These are phyloP conservation scores for Fraxinus velutina DNA, from an alignment of 305 asterid species.

Conservation along the genomic window DNA sequence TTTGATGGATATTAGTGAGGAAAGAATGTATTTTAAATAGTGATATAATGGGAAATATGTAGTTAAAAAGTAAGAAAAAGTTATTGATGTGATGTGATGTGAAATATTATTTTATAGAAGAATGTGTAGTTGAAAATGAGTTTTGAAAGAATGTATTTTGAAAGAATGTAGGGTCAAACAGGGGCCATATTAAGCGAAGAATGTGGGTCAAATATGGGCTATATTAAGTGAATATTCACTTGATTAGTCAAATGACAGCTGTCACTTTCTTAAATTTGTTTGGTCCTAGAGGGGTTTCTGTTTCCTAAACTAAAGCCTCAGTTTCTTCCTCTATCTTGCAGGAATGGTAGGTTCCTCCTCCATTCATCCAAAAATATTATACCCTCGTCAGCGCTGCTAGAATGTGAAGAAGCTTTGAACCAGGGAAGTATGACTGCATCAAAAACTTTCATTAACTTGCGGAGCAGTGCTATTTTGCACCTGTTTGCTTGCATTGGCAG, in stretches of 20 bases:
- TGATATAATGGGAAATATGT: too few relatives aligned
- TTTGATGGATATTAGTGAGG: too few relatives aligned
- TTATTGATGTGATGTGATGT: too few relatives aligned
- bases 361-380: slow-evolving; percentile 72
- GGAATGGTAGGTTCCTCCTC: slow-evolving; percentile 89
- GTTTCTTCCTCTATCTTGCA: slow-evolving; percentile 38
- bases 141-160: too few relatives aligned
- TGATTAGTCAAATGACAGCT: background rate
- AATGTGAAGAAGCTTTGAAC: slow-evolving; percentile 91
- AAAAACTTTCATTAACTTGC: slow-evolving; percentile 70
- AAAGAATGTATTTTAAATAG: too few relatives aligned
- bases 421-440: slow-evolving; percentile 80
- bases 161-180: too few relatives aligned
- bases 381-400: slow-evolving; percentile 59
- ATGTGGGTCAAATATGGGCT: too few relatives aligned
- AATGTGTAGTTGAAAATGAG: too few relatives aligned
- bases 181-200: too few relatives aligned
- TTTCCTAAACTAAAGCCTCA: slow-evolving; percentile 18
- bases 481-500: slow-evolving; percentile 89
- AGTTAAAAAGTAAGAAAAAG: too few relatives aligned
- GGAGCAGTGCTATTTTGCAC: slow-evolving; percentile 79
- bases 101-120: too few relatives aligned
- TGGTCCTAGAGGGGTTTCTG: background rate
- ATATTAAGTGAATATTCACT: background rate
- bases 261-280: background rate